Conservation (phyloP, 1,284 basidiomycete species). For the Ganoderma meredithae region DNA sequence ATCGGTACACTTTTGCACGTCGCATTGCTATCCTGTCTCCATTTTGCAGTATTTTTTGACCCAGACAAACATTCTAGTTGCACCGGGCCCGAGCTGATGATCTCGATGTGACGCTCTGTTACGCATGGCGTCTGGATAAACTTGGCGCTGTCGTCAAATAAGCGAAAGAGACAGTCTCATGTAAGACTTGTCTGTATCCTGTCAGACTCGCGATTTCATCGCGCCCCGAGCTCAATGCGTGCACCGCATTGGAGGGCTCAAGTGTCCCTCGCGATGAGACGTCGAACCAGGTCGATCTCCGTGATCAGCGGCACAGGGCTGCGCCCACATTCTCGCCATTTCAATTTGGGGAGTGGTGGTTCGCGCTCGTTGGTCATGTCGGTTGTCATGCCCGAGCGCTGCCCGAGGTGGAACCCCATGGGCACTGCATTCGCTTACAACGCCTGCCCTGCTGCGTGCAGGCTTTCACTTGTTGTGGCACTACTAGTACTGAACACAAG, state of each 20-base stretch:
- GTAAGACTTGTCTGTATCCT: not conserved
- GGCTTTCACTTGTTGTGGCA: not conserved
- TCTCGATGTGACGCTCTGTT: not conserved
- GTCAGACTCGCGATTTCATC: not conserved
- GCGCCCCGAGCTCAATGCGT: not conserved
- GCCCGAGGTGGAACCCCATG: not conserved
- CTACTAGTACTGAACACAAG: not conserved
- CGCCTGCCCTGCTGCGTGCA: not conserved
- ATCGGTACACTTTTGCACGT: conserved; percentile 11
- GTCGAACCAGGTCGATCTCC: not conserved
- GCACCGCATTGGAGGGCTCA: not conserved
- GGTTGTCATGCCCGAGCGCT: not conserved
- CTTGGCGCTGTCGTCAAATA: not conserved
- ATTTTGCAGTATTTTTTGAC: not conserved
- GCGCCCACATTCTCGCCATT: not conserved
- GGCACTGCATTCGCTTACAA: not conserved
- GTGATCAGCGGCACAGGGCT: not conserved
- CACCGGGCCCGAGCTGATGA: not conserved
- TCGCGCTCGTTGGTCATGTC: not conserved
- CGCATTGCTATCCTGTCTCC: conserved; percentile 13
- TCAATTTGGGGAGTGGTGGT: not conserved
- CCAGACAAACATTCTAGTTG: no score
- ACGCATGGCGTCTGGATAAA: not conserved
- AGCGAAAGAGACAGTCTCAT: not conserved
- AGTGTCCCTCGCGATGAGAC: not conserved